These are phyloP conservation scores for Gossypium herbaceum DNA, from an alignment of 345 rosid species.

Conservation along the genomic window DNA sequence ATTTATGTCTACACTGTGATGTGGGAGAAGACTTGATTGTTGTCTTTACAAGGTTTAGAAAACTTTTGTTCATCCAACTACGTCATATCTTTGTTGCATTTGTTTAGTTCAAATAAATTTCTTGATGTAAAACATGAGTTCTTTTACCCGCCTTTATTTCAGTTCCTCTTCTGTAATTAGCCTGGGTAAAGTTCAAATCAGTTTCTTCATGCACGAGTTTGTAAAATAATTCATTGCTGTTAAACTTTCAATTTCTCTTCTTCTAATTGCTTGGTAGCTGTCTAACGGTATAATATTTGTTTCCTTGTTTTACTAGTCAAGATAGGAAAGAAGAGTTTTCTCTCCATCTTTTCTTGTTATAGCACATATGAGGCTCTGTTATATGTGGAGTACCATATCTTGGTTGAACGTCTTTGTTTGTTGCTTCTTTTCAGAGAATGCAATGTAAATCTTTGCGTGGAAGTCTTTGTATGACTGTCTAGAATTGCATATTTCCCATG, in stretches of 20 bases:
- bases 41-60: neutral
- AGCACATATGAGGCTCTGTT: neutral
- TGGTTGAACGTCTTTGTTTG: neutral
- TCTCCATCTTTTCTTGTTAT: neutral
- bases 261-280: conserved; percentile 10
- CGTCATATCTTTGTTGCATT: neutral
- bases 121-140: neutral
- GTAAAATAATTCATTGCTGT: neutral
- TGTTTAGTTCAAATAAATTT: neutral
- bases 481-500: neutral
- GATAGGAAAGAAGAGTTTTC: neutral
- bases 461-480: neutral
- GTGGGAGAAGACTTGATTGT: neutral
- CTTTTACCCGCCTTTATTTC: neutral
- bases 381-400: neutral
- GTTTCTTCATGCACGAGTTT: neutral
- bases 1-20: neutral
- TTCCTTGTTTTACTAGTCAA: neutral
- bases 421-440: neutral
- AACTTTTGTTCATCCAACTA: neutral
- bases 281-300: neutral
- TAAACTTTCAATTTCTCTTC: neutral
- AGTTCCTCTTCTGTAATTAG: conserved; percentile 1
- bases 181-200: conserved; percentile 2
- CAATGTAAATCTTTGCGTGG: neutral